Conservation (phyloP, 768 basidiomycete genomes). For the Lyophyllum atratum region DNA sequence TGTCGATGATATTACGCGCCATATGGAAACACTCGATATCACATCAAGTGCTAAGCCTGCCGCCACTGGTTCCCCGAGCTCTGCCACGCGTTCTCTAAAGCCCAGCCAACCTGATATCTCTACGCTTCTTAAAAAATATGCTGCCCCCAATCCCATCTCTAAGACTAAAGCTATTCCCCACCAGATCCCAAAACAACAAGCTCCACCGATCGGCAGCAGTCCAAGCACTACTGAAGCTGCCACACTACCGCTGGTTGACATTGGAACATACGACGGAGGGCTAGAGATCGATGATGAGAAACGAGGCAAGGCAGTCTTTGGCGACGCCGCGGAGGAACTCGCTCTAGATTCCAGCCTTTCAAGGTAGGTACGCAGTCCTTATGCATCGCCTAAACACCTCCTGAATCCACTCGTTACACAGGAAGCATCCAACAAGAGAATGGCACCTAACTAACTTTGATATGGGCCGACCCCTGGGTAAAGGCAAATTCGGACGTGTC, state of each 20-base stretch:
- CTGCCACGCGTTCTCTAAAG: conserved; percentile 33
- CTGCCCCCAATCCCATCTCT: conserved; percentile 59
- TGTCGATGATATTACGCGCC: conserved; percentile 62
- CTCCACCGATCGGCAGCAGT: conserved; percentile 17
- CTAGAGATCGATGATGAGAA: conserved; percentile 87
- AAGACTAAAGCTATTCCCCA: conserved; percentile 39
- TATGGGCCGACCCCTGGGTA: conserved; percentile 95
- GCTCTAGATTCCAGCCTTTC: conserved; percentile 84
- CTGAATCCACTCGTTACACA: conserved; percentile 21
- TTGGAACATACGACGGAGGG: conserved; percentile 92
- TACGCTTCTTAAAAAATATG: conserved; percentile 76
- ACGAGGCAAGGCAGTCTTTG: conserved; percentile 70
- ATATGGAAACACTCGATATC: conserved; percentile 73
- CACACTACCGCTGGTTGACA: conserved; percentile 53
- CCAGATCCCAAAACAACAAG: conserved; percentile 37
- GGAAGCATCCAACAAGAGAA: conserved; percentile 74
- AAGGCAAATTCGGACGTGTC: conserved; percentile 98
- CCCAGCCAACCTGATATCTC: conserved; percentile 60
- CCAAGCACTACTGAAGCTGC: conserved; percentile 18
- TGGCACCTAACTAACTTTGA: conserved; percentile 89
- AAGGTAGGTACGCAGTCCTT: conserved; percentile 40
- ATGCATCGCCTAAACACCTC: background rate
- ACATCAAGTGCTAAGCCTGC: conserved; percentile 41
- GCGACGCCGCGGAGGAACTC: conserved; percentile 77
- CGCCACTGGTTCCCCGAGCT: conserved; percentile 30